phyloP scores from a whole-genome alignment of 305 asterid genomes.

The Andrographis paniculata region DNA sequence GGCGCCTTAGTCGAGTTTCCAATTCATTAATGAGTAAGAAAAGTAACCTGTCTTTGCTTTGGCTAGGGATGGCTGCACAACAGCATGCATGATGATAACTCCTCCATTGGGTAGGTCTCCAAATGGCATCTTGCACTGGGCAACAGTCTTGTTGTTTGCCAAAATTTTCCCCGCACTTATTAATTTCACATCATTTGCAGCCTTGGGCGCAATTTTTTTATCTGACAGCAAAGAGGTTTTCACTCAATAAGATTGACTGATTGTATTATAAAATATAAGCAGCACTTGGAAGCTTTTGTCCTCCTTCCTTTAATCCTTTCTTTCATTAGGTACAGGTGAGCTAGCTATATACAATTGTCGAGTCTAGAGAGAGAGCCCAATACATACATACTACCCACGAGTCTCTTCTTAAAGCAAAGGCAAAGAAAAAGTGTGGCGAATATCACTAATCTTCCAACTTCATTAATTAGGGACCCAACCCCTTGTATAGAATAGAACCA shows the following conservation, averaged over 20 bases:
- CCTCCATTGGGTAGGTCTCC: conserved; percentile 72
- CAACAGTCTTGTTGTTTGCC: conserved; percentile 82
- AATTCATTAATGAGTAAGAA: conserved; percentile 6
- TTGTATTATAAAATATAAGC: too few species aligned
- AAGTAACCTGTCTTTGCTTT: conserved; percentile 69
- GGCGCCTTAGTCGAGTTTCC: background rate
- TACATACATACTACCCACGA: too few species aligned
- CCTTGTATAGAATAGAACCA: too few species aligned
- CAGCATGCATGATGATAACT: conserved; percentile 89
- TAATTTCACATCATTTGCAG: conserved; percentile 75
- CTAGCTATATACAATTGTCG: too few species aligned
- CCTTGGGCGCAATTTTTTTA: conserved; percentile 71
- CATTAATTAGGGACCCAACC: too few species aligned
- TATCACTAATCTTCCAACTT: too few species aligned
- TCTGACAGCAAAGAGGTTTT: conserved; percentile 24
- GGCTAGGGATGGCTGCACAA: conserved; percentile 79
- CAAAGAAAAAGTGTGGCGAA: too few species aligned
- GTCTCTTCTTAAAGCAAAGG: too few species aligned
- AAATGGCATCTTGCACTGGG: conserved; percentile 79
- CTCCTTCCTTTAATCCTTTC: too few species aligned
- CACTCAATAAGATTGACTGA: background rate
- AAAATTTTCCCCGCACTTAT: conserved; percentile 76
- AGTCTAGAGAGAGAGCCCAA: too few species aligned
- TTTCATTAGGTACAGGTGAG: too few species aligned
- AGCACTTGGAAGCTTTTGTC: too few species aligned